These are phyloP conservation scores for Sherardia arvensis DNA, from an alignment of 257 asterid species.

Conservation along the genomic window DNA sequence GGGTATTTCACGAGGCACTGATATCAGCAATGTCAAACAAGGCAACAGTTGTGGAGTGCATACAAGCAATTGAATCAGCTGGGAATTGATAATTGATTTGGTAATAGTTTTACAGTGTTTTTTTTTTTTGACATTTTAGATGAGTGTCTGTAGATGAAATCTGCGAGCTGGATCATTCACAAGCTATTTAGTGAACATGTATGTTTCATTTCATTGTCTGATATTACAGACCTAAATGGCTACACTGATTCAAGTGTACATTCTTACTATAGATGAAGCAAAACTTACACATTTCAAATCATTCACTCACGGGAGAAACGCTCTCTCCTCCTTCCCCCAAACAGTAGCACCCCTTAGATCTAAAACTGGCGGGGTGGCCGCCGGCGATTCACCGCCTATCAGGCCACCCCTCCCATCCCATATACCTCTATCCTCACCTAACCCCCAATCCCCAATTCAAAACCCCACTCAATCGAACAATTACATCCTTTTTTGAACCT, in stretches of 20 bases:
- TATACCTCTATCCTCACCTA: too few species aligned
- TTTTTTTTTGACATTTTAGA: neutral
- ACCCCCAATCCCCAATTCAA: too few species aligned
- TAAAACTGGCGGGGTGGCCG: too few species aligned
- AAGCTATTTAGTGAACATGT: neutral
- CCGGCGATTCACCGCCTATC: too few species aligned
- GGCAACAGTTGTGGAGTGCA: conserved; percentile 81
- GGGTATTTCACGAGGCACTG: conserved; percentile 58
- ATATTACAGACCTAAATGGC: neutral
- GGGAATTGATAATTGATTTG: conserved; percentile 12
- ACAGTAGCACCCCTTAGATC: too few species aligned
- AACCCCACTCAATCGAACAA: too few species aligned
- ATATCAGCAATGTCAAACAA: conserved; percentile 75
- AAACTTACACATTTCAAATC: too few species aligned
- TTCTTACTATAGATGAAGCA: conserved; percentile 61
- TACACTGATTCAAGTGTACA: conserved; percentile 30
- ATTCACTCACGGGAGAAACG: too few species aligned
- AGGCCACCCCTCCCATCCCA: too few species aligned
- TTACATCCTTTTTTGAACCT: too few species aligned
- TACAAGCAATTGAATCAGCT: conserved; percentile 79
- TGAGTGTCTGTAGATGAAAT: neutral
- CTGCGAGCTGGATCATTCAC: neutral
- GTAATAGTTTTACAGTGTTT: neutral
- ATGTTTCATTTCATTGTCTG: neutral
- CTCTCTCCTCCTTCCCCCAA: too few species aligned